Evolutionary conservation across 345 rosid species (phyloP).

Genomic region (Noccaea bulbosa): DNA sequence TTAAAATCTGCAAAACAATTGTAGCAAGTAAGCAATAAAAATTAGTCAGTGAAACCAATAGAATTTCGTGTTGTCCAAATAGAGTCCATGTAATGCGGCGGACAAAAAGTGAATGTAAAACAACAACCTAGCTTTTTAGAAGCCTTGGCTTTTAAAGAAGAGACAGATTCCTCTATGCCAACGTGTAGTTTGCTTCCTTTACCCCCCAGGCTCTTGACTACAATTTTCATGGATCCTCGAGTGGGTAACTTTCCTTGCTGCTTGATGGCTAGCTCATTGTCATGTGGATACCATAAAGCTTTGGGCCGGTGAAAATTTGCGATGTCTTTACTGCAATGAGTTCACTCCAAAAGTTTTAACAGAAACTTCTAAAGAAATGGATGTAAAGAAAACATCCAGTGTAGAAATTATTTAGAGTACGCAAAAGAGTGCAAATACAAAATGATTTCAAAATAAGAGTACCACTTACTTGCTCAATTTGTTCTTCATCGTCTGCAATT

Average conservation of each 20-base stretch:
- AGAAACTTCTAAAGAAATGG: conserved; percentile 15
- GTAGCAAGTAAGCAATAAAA: conserved; percentile 30
- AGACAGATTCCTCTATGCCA: conserved; percentile 75
- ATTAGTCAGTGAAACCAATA: conserved; percentile 23
- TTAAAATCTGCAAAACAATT: conserved; percentile 72
- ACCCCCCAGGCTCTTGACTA: conserved; percentile 95
- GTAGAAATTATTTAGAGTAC: conserved; percentile 8
- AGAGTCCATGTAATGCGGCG: conserved; percentile 24
- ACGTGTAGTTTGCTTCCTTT: conserved; percentile 94
- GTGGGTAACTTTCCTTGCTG: conserved; percentile 81
- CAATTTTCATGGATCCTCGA: conserved; percentile 80
- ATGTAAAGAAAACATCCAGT: background rate
- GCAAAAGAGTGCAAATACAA: conserved; percentile 19
- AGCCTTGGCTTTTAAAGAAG: conserved; percentile 86
- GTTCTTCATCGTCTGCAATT: conserved; percentile 86
- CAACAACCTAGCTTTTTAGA: conserved; percentile 89
- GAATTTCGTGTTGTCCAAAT: conserved; percentile 1
- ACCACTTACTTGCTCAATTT: conserved; percentile 94
- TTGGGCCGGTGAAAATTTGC: conserved; percentile 96
- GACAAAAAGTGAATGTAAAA: conserved; percentile 32
- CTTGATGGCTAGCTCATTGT: conserved; percentile 87
- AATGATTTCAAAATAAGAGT: conserved; percentile 13
- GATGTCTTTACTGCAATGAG: conserved; percentile 77
- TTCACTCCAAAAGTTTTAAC: conserved; percentile 18
- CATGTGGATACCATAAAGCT: conserved; percentile 96